Evolutionary conservation across 176 grass and related monocot species (phyloP).

Genomic region (Eragrostis nindensis): DNA sequence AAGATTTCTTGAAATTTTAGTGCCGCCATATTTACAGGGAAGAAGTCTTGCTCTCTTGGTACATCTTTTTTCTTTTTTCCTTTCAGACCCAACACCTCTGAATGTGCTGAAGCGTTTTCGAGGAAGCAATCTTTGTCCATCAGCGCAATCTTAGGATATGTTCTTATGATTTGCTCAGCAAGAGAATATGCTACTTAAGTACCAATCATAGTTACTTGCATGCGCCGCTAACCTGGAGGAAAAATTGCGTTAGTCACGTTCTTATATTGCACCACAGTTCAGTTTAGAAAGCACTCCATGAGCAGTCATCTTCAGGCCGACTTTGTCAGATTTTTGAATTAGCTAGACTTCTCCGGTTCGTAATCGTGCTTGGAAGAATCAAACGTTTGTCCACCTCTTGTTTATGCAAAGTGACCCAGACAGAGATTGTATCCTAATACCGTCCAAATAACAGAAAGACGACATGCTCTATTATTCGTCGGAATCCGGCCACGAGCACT

Average conservation of each 20-base stretch:
- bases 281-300: neutral
- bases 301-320: neutral
- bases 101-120: neutral
- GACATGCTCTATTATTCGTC: neutral
- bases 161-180: neutral
- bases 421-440: no score
- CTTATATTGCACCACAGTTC: neutral
- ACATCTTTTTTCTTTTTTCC: neutral
- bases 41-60: neutral
- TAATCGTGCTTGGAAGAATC: neutral
- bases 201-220: conserved; percentile 1
- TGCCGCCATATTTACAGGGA: conserved; percentile 17
- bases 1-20: neutral
- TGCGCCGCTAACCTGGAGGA: neutral
- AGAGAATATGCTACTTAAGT: conserved; percentile 17
- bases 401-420: neutral
- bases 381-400: no score
- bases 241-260: neutral
- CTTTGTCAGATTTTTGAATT: neutral
- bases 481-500: neutral
- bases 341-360: neutral
- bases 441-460: no score
- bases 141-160: neutral
- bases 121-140: neutral
- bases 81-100: neutral